A percentile compares a stretch with the other conserved stretches of the same genome.
Conservation (phyloP, 2,329 filamentous ascomycete genomes). For the Coniochaeta ligniaria region DNA sequence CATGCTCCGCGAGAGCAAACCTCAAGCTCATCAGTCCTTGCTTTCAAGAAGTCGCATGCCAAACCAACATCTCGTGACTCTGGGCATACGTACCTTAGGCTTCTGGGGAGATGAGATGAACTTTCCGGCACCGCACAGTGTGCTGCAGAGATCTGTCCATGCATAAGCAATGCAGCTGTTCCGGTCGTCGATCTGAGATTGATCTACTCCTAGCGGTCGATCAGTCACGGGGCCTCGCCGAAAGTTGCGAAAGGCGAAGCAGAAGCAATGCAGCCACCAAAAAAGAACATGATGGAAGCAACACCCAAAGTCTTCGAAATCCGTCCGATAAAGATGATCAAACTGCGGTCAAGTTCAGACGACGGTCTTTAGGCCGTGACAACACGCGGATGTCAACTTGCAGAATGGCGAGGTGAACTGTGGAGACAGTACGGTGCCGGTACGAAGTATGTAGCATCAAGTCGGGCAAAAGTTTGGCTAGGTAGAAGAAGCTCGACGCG, state of each 20-base stretch:
- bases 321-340: neutral
- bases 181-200: constrained; percentile 13
- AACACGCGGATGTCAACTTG: too few relatives aligned
- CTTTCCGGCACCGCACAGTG: neutral
- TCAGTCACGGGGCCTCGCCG: neutral
- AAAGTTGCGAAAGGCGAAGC: neutral
- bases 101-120: constrained; percentile 16
- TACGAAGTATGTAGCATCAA: neutral
- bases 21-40: too few relatives aligned
- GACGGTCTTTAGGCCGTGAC: neutral
- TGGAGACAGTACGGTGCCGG: too few relatives aligned
- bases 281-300: neutral
- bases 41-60: neutral
- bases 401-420: too few relatives aligned
- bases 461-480: neutral
- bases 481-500: neutral
- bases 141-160: constrained; percentile 9
- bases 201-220: constrained; percentile 12
- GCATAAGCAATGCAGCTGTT: constrained; percentile 6
- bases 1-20: too few relatives aligned
- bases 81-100: neutral
- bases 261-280: neutral
- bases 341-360: neutral
- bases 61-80: neutral
- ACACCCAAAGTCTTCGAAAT: neutral